Percentiles rank a stretch among this genome's conserved stretches.
Conservation (phyloP, 164 flowering plant genomes). For the Santalum album region DNA sequence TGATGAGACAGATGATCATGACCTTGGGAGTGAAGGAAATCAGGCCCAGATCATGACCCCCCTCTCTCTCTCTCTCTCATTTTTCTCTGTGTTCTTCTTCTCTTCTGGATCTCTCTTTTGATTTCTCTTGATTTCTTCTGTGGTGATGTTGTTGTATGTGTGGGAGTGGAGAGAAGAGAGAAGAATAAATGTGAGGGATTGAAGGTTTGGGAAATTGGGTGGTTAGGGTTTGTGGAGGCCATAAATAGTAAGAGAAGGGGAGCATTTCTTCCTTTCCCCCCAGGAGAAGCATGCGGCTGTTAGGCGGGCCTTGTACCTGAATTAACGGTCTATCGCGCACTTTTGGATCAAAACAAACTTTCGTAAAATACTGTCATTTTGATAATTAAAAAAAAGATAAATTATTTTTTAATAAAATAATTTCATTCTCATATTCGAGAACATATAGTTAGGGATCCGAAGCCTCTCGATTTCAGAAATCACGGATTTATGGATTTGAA, state of each 20-base stretch:
- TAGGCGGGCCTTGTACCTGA: constrained; percentile 25
- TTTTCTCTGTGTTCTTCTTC: not conserved
- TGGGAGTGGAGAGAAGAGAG: not conserved
- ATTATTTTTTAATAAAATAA: too few species aligned
- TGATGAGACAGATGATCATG: constrained; percentile 39
- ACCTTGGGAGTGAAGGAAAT: constrained; percentile 21
- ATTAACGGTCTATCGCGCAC: constrained; percentile 36
- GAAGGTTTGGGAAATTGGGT: constrained; percentile 13
- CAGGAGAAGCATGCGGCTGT: constrained; percentile 8
- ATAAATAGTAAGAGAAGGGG: constrained; percentile 16
- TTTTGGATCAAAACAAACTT: too few species aligned
- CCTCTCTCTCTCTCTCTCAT: constrained; percentile 13
- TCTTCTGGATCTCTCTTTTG: not conserved
- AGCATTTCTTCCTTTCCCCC: not conserved
- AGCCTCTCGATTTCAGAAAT: too few species aligned
- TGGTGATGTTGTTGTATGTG: not conserved
- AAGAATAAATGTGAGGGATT: not conserved
- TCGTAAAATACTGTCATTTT: too few species aligned
- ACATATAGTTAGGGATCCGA: too few species aligned
- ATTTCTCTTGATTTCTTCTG: not conserved
- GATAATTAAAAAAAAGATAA: too few species aligned
- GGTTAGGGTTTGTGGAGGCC: constrained; percentile 15
- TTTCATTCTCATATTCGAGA: too few species aligned
- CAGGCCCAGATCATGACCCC: constrained; percentile 44
- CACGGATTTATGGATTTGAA: too few species aligned